Conservation (phyloP, 352 stramenopile species). For the Pythium pyrilobum region DNA sequence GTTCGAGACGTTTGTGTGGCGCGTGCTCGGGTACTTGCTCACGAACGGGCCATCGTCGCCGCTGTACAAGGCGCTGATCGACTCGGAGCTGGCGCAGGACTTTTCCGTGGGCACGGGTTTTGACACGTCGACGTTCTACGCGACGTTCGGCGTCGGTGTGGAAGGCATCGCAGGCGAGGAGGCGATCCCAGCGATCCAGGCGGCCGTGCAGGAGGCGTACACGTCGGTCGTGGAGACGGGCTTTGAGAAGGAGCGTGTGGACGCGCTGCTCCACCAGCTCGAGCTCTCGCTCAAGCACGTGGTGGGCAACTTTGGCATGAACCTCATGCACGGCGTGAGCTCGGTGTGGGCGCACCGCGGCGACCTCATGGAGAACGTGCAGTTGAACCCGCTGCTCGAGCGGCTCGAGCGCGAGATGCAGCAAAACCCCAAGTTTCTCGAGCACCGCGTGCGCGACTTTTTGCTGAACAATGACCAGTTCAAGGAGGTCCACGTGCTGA, state of each 20-base stretch:
- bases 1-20: constrained; percentile 75
- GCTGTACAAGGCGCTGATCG: constrained; percentile 80
- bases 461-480: constrained; percentile 38
- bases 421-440: constrained; percentile 56
- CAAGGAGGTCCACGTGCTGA: constrained; percentile 64
- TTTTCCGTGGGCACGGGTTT: constrained; percentile 76
- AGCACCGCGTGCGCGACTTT: constrained; percentile 49
- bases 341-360: constrained; percentile 68
- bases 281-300: constrained; percentile 84
- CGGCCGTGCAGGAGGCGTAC: constrained; percentile 47
- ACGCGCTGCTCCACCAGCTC: constrained; percentile 71
- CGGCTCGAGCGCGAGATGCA: constrained; percentile 56
- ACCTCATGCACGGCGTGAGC: constrained; percentile 66
- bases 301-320: constrained; percentile 75
- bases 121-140: constrained; percentile 73
- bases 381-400: constrained; percentile 65
- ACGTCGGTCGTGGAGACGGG: constrained; percentile 52
- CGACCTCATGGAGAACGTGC: constrained; percentile 56
- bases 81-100: constrained; percentile 69
- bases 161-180: constrained; percentile 57
- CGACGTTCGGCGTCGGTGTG: constrained; percentile 72
- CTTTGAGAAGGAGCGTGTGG: constrained; percentile 70
- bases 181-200: constrained; percentile 51
- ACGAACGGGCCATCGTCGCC: constrained; percentile 74
- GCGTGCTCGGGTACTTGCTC: constrained; percentile 72